Evolutionary conservation across 2,329 filamentous ascomycete genomes (phyloP).

Genomic region (Rugonectria rugulosa): DNA sequence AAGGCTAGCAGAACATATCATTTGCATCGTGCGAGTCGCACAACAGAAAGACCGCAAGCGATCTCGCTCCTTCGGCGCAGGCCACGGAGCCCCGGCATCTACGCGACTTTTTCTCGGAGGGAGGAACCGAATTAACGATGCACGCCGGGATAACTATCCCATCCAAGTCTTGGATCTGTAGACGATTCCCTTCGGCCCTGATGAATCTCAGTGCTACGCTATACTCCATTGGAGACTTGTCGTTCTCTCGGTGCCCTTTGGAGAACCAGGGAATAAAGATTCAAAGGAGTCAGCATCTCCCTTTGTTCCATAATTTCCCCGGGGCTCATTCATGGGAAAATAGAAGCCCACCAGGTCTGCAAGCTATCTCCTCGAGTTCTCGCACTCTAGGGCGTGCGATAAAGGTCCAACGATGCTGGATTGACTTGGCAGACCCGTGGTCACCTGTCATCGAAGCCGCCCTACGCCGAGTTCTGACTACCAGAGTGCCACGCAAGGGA

Average conservation of each 20-base stretch:
- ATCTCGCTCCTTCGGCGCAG: conserved; percentile 4
- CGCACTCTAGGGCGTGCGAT: conserved; percentile 21
- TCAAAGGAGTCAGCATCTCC: not conserved
- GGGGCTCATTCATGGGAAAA: not conserved
- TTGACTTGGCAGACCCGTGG: conserved; percentile 30
- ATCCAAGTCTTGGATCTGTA: not conserved
- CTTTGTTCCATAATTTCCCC: not conserved
- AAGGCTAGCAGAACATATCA: conserved; percentile 7
- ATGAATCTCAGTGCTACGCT: not conserved
- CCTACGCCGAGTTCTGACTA: conserved; percentile 21
- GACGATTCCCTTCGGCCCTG: not conserved
- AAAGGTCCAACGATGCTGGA: conserved; percentile 17
- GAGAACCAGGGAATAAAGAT: not conserved
- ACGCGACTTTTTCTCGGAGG: conserved; percentile 17
- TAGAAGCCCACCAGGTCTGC: conserved; percentile 2
- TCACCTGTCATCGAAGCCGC: conserved; percentile 29
- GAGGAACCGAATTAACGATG: conserved; percentile 11
- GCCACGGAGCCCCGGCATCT: conserved; percentile 11
- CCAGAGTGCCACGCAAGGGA: conserved; percentile 6
- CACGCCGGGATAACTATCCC: conserved; percentile 14
- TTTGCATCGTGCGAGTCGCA: not conserved
- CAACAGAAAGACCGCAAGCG: not conserved
- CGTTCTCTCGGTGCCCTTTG: not conserved
- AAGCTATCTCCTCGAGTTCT: too few relatives aligned
- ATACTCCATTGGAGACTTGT: not conserved